Evolutionary conservation across 768 basidiomycete genomes (phyloP), one percentile per base, ranked within the genome.

Genomic region (Megacollybia marginata): DNA sequence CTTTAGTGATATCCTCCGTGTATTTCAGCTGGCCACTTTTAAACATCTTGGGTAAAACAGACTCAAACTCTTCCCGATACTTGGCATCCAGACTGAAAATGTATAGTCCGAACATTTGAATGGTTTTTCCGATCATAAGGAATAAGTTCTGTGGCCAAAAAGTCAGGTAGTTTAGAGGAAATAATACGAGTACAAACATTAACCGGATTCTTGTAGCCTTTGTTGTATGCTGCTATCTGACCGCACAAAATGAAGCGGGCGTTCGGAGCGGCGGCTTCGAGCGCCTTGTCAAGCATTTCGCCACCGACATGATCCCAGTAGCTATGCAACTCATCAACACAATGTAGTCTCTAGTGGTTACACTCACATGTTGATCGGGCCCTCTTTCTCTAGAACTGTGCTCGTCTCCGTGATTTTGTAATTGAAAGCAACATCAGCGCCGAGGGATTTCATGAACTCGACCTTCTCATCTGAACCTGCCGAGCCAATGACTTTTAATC

Each of bases 381-480:
- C 83, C 54, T 86, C 73, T 50, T 71, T 71, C 52, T 60, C 58
- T 35, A 90, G 64, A 2, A 83, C 67, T 10, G 82, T 76, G 1
- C 56, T 57, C 0, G 76, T 79, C 44, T 68, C 66, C 1, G 68
- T 68, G 0, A 74, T 85, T 71, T 89, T 85, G 66, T 85, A 88
- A 62, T 88, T 86, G 68, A 86, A 87, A 1, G 73, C 79, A 6
- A 83, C 74, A 55, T 89, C 85, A 0, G 79, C 78, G 1, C 84
- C 86, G n/a, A 85, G 55, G 2, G 72, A 70, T 45, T 72, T 73
- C 63, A 84, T 63, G 57, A 75, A 84, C 5, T 69, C 60, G 7
- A 88, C 82, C 62, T 90, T 88, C 47, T 84, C 81, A n/a, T 88
- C 83, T 0, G 78, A 76, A 1, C 88, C 84, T 0, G 83, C 81